Evolutionary conservation across 148 eudicot genomes (phyloP).

Genomic region (Spergularia bocconei): DNA sequence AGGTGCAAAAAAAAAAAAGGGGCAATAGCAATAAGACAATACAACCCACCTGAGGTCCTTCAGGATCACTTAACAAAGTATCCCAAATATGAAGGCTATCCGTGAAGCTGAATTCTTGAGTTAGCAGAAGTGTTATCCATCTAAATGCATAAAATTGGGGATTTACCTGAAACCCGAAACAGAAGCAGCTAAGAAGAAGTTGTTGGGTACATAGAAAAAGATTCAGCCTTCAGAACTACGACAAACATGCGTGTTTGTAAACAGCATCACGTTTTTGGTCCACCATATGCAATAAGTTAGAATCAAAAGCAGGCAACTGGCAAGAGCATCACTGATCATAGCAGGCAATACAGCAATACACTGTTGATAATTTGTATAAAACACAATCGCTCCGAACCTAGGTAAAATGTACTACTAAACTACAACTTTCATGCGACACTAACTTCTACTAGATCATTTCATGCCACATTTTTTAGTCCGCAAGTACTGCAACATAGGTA

Average conservation of each 20-base stretch:
- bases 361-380: too few species aligned
- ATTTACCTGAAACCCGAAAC: slow-evolving; percentile 65
- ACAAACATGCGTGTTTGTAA: slow-evolving; percentile 2
- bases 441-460: neutral
- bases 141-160: slow-evolving; percentile 98
- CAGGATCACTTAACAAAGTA: slow-evolving; percentile 91
- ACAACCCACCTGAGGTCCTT: slow-evolving; percentile 89
- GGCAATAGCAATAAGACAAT: neutral
- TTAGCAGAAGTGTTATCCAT: slow-evolving; percentile 98
- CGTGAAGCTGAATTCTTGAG: slow-evolving; percentile 90
- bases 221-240: neutral
- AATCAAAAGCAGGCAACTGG: neutral
- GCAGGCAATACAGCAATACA: neutral
- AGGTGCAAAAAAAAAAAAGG: neutral
- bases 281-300: neutral
- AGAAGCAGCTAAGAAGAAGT: slow-evolving; percentile 20
- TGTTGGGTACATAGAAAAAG: neutral
- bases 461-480: neutral
- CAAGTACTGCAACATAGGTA: neutral
- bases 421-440: neutral
- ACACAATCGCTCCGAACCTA: neutral
- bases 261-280: too few species aligned
- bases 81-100: slow-evolving; percentile 96
- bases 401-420: neutral
- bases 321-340: neutral